Base-by-base conservation (phyloP, 345 rosid genomes). In the Ceriops decandra region DNA sequence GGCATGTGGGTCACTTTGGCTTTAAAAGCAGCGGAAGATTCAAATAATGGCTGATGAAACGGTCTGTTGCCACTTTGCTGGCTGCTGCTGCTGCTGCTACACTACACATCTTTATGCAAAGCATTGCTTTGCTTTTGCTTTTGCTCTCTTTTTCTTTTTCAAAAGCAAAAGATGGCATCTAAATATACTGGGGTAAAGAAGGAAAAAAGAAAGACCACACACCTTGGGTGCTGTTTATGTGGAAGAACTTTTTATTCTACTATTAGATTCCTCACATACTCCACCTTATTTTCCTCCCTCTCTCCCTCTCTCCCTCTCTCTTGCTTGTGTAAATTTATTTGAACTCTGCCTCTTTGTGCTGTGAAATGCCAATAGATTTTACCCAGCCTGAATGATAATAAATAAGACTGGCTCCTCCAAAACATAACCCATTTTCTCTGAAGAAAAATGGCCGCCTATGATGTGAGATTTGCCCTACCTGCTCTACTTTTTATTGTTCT, bases 141-240 rank as follows among this genome's bases (percentile, higher is more conserved):
- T 54, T 53, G 11, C 58, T 21, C 21, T 53, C 20, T 28, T 54
- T 54, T 20, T 24, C 59, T 54, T 54, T 83, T 74, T 57, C 56
- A 63, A 83, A 83, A 79, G 84, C 81, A 79, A 76, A 78, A 80
- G 83, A 80, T 69, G 75, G 68, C 58, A 72, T 69, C 71, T 60
- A 68, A 67, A 53, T 46, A 62, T 24, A 75, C 80, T 51, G 38
- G 57, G n/a, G 31, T 33, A 54, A 54, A 65, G 24, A 33, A 28
- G 60, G 8, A 11, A 13, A 38, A 68, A 58, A 68, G 8, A 78
- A 56, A 66, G 68, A 71, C 47, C 51, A 36, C 51, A 31, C 77
- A 31, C 77, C 75, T 82, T 75, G 82, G 83, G 73, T 83, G 80
- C 80, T 77, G 77, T 71, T 77, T 8, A 71, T 68, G 54, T 63